A percentile compares a stretch with the other conserved stretches of the same genome.
These are phyloP conservation scores for Spergularia marina DNA, from an alignment of 148 eudicot species.

Conservation along the genomic window DNA sequence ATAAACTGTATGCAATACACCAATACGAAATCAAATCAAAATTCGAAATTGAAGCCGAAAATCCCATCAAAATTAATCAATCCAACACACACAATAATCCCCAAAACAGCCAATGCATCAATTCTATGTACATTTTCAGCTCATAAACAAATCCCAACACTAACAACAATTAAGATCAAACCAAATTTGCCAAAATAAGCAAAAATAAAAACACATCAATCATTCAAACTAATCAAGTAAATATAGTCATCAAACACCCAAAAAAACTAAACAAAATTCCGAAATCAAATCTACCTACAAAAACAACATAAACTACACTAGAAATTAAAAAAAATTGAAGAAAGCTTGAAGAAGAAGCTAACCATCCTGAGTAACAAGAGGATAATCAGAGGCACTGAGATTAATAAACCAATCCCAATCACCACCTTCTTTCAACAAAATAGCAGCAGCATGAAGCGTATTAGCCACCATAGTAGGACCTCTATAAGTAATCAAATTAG, in stretches of 20 bases:
- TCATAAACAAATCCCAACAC: not conserved
- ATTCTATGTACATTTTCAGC: not conserved
- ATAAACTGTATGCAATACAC: too few species aligned
- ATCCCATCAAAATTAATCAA: not conserved
- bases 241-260: not conserved
- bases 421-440: conserved; percentile 64
- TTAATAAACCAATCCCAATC: conserved; percentile 97
- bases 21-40: not conserved
- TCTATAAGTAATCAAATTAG: conserved; percentile 76
- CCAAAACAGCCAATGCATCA: not conserved
- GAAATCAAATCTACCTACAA: not conserved
- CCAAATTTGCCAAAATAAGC: not conserved
- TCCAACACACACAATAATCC: not conserved
- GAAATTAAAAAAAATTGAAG: not conserved
- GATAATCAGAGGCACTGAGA: conserved; percentile 94
- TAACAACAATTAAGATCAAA: not conserved
- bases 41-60: not conserved
- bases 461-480: conserved; percentile 97
- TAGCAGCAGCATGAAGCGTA: conserved; percentile 86
- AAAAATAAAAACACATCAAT: not conserved
- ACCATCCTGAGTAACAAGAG: conserved; percentile 95
- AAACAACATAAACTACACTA: not conserved
- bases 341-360: not conserved
- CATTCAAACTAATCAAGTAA: not conserved
- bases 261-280: not conserved